Percentiles rank a stretch among this genome's conserved stretches.
Conservation (phyloP, 2,329 filamentous ascomycete species). For the Sodiomyces alkalinus region DNA sequence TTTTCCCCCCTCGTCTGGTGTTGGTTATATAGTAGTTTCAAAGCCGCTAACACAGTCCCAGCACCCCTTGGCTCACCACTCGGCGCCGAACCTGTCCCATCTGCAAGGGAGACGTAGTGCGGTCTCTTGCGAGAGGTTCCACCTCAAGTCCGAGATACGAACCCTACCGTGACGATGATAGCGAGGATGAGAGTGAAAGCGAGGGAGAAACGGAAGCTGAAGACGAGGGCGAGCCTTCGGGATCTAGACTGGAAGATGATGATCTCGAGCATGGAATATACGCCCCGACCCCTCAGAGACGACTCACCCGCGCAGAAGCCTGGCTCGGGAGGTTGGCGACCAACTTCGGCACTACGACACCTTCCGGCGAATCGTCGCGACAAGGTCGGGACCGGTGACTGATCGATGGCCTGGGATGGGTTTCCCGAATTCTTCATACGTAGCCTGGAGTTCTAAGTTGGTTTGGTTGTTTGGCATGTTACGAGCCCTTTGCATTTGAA, state of each 20-base stretch:
- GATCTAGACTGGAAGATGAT: conserved; percentile 12
- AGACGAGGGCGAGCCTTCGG: neutral
- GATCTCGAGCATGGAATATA: conserved; percentile 30
- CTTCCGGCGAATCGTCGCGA: conserved; percentile 3
- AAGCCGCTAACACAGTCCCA: conserved; percentile 21
- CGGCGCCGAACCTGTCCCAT: conserved; percentile 94
- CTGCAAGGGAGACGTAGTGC: conserved; percentile 92
- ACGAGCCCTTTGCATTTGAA: too few species aligned
- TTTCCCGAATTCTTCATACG: too few species aligned
- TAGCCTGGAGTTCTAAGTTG: too few species aligned
- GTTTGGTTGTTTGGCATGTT: neutral
- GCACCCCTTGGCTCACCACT: conserved; percentile 92
- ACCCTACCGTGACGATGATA: conserved; percentile 38
- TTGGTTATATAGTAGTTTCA: neutral
- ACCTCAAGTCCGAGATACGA: conserved; percentile 37
- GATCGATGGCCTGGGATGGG: too few species aligned
- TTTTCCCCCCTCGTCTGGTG: conserved; percentile 17
- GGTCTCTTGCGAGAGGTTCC: conserved; percentile 41
- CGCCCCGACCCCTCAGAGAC: conserved; percentile 9
- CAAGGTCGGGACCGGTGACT: conserved; percentile 6
- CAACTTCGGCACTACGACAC: conserved; percentile 8
- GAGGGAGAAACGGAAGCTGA: too few species aligned
- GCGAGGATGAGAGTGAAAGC: conserved; percentile 33
- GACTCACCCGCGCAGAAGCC: conserved; percentile 14
- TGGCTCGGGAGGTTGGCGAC: conserved; percentile 24